Percentiles rank a stretch among this genome's conserved stretches.
Conservation (phyloP, 2,329 filamentous ascomycete genomes). For the Beauveria sp. region DNA sequence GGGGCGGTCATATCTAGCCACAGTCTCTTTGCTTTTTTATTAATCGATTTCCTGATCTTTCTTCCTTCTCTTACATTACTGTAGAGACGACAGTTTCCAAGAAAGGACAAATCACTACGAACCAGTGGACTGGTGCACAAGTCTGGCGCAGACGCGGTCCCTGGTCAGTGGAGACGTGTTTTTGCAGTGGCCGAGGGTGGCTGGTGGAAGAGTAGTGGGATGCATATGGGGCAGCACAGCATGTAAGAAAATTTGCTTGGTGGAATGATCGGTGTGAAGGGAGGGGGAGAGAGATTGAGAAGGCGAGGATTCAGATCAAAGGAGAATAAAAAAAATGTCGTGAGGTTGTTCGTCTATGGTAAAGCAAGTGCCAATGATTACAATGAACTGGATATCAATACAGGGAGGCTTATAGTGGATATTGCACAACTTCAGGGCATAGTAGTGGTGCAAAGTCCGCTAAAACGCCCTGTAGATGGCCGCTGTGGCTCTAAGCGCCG, state of each 20-base stretch:
- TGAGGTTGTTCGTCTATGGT: no score
- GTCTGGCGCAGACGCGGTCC: slow-evolving; percentile 10
- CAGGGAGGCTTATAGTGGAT: not conserved
- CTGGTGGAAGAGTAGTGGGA: not conserved
- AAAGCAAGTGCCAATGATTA: no score
- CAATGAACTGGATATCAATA: no score
- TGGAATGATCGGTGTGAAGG: not conserved
- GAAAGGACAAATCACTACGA: slow-evolving; percentile 1
- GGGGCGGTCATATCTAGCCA: not conserved
- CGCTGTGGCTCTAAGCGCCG: slow-evolving; percentile 1
- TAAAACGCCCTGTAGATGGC: not conserved
- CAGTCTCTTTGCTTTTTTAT: not conserved
- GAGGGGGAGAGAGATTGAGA: not conserved
- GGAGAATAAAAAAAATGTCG: not conserved
- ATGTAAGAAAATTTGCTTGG: not conserved
- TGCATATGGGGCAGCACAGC: not conserved
- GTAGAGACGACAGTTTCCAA: not conserved
- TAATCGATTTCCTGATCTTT: no score
- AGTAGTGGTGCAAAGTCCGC: not conserved
- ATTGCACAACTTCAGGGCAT: slow-evolving; percentile 3
- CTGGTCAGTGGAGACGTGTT: slow-evolving; percentile 12
- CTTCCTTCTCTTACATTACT: no score
- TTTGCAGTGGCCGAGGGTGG: slow-evolving; percentile 5
- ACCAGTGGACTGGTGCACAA: not conserved
- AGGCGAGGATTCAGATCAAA: not conserved